These are phyloP conservation scores for Dictyostelium intermedium DNA, from an alignment of 78 protist species.

Conservation along the genomic window DNA sequence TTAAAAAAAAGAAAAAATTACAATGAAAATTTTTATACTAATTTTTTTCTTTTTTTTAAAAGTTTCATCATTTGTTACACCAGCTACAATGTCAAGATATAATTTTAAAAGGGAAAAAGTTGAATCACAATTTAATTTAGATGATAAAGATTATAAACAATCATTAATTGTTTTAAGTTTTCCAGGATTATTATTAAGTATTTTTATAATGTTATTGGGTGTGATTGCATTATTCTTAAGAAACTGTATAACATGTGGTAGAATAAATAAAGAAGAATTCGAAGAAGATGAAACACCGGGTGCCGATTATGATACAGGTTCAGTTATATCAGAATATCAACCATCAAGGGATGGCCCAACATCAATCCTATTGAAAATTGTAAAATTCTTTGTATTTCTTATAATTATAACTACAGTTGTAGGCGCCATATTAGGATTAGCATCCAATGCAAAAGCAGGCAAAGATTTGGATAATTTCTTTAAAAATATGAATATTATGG, in stretches of 20 bases:
- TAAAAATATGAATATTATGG: neutral
- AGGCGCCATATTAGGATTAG: conserved; percentile 23
- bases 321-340: neutral
- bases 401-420: conserved; percentile 31
- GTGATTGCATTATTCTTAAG: conserved; percentile 14
- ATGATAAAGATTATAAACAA: conserved; percentile 27
- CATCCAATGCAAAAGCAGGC: conserved; percentile 1
- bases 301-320: neutral
- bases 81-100: conserved; percentile 26
- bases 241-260: conserved; percentile 2
- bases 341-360: neutral
- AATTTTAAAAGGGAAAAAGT: conserved; percentile 33
- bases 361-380: neutral
- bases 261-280: neutral
- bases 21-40: neutral
- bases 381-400: conserved; percentile 26
- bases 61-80: conserved; percentile 5
- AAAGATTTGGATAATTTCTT: conserved; percentile 23
- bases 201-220: conserved; percentile 17
- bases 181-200: conserved; percentile 25
- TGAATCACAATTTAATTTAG: conserved; percentile 6
- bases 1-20: neutral
- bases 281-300: neutral
- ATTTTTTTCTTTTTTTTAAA: neutral
- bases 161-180: conserved; percentile 48